Conservation (phyloP, 352 stramenopile genomes). For the Globisporangium spinosum region DNA sequence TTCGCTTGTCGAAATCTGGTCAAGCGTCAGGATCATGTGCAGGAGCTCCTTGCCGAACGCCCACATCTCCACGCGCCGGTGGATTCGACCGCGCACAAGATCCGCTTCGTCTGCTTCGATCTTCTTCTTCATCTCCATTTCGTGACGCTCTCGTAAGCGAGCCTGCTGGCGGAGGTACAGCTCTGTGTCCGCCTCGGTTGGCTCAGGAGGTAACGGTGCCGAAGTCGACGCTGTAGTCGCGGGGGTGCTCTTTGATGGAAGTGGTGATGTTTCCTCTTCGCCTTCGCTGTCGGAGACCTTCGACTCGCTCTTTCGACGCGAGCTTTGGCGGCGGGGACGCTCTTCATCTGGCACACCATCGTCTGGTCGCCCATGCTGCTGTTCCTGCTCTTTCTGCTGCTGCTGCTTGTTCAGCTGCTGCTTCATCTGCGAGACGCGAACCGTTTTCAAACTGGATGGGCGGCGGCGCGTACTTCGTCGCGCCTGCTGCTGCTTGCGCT, state of each 20-base stretch:
- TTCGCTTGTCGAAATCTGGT: slow-evolving; percentile 73
- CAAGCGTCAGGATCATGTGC: slow-evolving; percentile 82
- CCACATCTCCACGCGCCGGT: slow-evolving; percentile 77
- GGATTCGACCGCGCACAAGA: slow-evolving; percentile 69
- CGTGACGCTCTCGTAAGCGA: slow-evolving; percentile 72
- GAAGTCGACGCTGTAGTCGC: slow-evolving; percentile 17
- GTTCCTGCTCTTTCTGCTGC: slow-evolving; percentile 43
- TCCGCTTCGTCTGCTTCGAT: slow-evolving; percentile 78
- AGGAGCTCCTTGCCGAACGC: slow-evolving; percentile 79
- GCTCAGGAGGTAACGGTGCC: slow-evolving; percentile 66
- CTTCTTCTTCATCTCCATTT: slow-evolving; percentile 80
- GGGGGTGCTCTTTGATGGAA: neutral
- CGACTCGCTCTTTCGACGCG: slow-evolving; percentile 41
- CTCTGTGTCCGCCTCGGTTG: slow-evolving; percentile 65
- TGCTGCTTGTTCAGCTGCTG: slow-evolving; percentile 80
- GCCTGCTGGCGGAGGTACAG: slow-evolving; percentile 82
- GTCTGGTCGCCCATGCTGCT: slow-evolving; percentile 26
- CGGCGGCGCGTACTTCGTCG: slow-evolving; percentile 58
- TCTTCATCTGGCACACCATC: slow-evolving; percentile 29
- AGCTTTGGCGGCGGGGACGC: slow-evolving; percentile 22
- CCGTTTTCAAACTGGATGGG: slow-evolving; percentile 77
- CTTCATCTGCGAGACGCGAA: slow-evolving; percentile 80
- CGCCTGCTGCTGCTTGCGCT: slow-evolving; percentile 76
- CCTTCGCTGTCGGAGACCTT: slow-evolving; percentile 63
- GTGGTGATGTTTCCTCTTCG: slow-evolving; percentile 17